phyloP scores from a whole-genome alignment of 306 rosid species.

The Cucumis melo region DNA sequence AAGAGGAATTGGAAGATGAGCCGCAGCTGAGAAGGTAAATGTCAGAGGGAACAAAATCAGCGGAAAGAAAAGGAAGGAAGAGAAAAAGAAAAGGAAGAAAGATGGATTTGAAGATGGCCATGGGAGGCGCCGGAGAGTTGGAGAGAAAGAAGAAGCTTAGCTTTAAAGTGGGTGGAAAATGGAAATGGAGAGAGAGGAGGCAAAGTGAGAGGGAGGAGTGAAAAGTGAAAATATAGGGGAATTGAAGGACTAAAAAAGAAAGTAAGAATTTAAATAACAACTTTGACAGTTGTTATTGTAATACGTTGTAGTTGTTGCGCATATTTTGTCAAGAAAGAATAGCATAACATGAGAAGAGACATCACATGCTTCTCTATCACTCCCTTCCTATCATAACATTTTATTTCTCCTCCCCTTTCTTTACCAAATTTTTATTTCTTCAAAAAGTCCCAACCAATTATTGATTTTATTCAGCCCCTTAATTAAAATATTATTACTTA shows the following conservation, averaged over 20 bases:
- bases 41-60: constrained; percentile 54
- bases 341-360: not conserved
- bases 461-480: too few species aligned
- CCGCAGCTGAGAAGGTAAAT: constrained; percentile 77
- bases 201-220: not conserved
- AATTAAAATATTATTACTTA: too few species aligned
- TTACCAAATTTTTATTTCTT: not conserved
- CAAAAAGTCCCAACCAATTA: not conserved
- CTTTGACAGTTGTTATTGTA: not conserved
- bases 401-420: not conserved
- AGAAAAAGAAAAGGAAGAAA: constrained; percentile 13
- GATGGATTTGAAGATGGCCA: constrained; percentile 25
- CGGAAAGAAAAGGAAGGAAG: constrained; percentile 20
- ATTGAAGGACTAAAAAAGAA: not conserved
- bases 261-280: not conserved
- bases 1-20: constrained; percentile 39
- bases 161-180: not conserved
- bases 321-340: not conserved
- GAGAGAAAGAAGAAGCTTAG: not conserved
- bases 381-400: not conserved
- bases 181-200: not conserved
- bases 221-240: not conserved
- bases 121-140: constrained; percentile 16
- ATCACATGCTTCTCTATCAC: too few species aligned
- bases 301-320: not conserved